phyloP scores from a whole-genome alignment of 768 basidiomycete genomes.

The Mycena amicta region DNA sequence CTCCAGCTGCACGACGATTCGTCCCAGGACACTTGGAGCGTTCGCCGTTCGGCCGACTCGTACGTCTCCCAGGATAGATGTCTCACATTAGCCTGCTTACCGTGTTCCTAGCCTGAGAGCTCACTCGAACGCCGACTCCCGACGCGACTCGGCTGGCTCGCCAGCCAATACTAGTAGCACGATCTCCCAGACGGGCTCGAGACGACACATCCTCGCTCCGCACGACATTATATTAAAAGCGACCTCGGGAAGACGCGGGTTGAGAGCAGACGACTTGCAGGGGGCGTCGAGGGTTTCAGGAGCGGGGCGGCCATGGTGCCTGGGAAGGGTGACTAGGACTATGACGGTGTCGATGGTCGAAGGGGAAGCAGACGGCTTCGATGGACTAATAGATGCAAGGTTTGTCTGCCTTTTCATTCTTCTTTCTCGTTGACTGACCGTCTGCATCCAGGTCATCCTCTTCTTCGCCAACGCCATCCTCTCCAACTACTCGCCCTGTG shows the following conservation, averaged over 20 bases:
- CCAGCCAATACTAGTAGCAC: conserved; percentile 32
- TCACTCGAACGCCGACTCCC: not conserved
- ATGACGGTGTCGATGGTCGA: conserved; percentile 33
- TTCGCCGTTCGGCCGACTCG: too few species aligned
- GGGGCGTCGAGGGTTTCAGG: conserved; percentile 51
- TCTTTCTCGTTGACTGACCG: not conserved
- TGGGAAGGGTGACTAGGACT: conserved; percentile 46
- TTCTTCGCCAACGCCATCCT: conserved; percentile 16
- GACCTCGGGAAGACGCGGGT: conserved; percentile 31
- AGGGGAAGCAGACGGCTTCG: not conserved
- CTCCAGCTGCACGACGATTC: too few species aligned
- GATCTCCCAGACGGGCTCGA: conserved; percentile 37
- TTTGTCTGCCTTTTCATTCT: not conserved
- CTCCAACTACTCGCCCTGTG: conserved; percentile 7
- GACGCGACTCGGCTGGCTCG: conserved; percentile 31
- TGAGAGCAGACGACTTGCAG: not conserved
- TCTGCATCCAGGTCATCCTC: conserved; percentile 8
- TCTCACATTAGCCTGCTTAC: too few species aligned
- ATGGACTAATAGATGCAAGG: conserved; percentile 24
- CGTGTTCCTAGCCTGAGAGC: not conserved
- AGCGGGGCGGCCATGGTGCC: conserved; percentile 46
- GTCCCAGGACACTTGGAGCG: too few species aligned
- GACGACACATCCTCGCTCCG: conserved; percentile 36
- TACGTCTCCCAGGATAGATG: too few species aligned
- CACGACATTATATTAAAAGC: conserved; percentile 51